Percentiles rank a stretch among this genome's conserved stretches.
phyloP scores from a whole-genome alignment of 805 yeast species.

The Hanseniaspora clermontiae region DNA sequence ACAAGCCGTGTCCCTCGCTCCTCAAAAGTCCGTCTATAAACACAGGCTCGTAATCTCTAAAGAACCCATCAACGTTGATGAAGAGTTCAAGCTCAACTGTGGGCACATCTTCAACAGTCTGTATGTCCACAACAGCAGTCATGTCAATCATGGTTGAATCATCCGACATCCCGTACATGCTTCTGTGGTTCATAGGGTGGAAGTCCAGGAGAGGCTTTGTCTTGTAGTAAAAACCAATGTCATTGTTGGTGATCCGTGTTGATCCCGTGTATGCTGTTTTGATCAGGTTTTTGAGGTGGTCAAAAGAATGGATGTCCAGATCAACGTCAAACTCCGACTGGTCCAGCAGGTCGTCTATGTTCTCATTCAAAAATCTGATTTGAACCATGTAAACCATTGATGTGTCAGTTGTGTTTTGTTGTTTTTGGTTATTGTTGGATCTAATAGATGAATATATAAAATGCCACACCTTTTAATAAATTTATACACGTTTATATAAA shows the following conservation, averaged over 20 bases:
- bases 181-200: background rate
- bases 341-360: background rate
- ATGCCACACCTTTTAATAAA: too few species aligned
- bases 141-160: background rate
- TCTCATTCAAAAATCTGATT: background rate
- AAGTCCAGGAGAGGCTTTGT: background rate
- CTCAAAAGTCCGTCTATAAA: constrained; percentile 1
- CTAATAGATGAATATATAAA: too few species aligned
- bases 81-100: constrained; percentile 21
- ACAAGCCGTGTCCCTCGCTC: constrained; percentile 2
- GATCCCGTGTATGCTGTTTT: constrained; percentile 4
- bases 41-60: constrained; percentile 16
- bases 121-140: background rate
- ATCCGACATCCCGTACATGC: background rate
- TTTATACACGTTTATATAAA: too few species aligned
- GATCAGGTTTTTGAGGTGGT: background rate
- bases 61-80: constrained; percentile 18
- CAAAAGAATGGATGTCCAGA: background rate
- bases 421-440: too few species aligned
- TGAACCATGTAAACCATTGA: background rate
- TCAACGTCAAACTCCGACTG: background rate
- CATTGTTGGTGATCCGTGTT: constrained; percentile 3
- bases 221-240: background rate
- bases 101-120: background rate
- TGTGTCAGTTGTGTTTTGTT: too few species aligned